Evolutionary conservation across 345 rosid species (phyloP).

Genomic region (Lumnitzera littorea): DNA sequence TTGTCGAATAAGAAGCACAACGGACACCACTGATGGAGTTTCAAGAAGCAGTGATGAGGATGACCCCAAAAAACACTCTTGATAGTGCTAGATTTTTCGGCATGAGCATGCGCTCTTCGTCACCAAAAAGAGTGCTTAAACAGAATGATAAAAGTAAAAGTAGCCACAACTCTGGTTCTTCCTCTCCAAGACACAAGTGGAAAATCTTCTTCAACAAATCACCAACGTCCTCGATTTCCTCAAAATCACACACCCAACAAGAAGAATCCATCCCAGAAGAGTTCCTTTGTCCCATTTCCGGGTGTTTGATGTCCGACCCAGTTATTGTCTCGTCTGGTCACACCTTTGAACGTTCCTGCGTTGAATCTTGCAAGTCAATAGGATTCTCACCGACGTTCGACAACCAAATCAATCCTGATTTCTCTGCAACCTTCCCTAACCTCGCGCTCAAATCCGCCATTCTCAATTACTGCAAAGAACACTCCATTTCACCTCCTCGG

Average conservation of each 20-base stretch:
- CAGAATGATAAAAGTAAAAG: too few relatives aligned
- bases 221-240: conserved; percentile 14
- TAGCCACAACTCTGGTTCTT: too few relatives aligned
- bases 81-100: not conserved
- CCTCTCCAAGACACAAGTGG: conserved; percentile 23
- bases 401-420: conserved; percentile 41
- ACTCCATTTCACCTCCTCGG: conserved; percentile 34
- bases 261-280: conserved; percentile 29
- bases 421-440: conserved; percentile 70
- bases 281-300: conserved; percentile 72
- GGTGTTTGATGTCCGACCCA: conserved; percentile 72
- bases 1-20: not conserved
- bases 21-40: conserved; percentile 30
- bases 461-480: conserved; percentile 48
- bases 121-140: not conserved
- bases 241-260: conserved; percentile 2
- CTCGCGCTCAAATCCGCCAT: conserved; percentile 76
- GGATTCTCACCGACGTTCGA: conserved; percentile 34
- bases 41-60: conserved; percentile 37
- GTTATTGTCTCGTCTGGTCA: conserved; percentile 91
- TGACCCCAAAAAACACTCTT: conserved; percentile 13
- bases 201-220: conserved; percentile 37
- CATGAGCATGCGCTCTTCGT: not conserved
- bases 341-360: conserved; percentile 64
- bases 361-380: conserved; percentile 51